Evolutionary conservation across 768 basidiomycete species (phyloP), one percentile per base, ranked within the genome.

Genomic region (Leccinum longicurvipes): DNA sequence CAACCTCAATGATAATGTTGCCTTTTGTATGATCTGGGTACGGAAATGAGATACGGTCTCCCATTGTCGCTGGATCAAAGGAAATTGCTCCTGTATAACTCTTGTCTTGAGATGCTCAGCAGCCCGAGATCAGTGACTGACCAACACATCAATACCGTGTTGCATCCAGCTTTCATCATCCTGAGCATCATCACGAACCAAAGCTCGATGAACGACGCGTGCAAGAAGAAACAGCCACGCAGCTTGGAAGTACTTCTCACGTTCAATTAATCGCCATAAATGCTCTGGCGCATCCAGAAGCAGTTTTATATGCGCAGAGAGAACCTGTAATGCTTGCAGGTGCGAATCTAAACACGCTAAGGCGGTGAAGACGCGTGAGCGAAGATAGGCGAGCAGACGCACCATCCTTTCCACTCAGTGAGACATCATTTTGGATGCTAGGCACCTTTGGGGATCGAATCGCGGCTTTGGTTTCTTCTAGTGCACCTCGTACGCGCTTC

Each of bases 51-150:
- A 83, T 8, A 98, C 83, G 1, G 83, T 79, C 55, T 96, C 95
- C 95, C 94, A 98, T 72, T 98, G 95, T 32, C 92, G 86, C 61
- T 93, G 89, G 3, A 93, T 83, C 5, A 98, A 76, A 25, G 94
- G 92, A 60, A 95, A 88, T 71, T 94, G 91, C 47, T 83, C 82
- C 93, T 94, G 64, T 15, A 46, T 5, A 41, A 34, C 42, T 10
- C 15, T 14, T 27, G 45, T 59, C 36, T 59, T 31, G 7, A 28
- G 27, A 39, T 21, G 1, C 39, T 45, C 6, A 23, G 7, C 19
- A 24, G n/a, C 19, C 29, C 10, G 39, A n/a, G 23, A 49, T 24
- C 9, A 14, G 25, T 12, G 36, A 57, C 81, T 48, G 63, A 89
- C 89, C 66, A 78, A 51, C 19, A 90, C 79, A 65, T 86, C 80